phyloP scores from a whole-genome alignment of 1,284 basidiomycete species.

The Ceraceosorus guamensis region DNA sequence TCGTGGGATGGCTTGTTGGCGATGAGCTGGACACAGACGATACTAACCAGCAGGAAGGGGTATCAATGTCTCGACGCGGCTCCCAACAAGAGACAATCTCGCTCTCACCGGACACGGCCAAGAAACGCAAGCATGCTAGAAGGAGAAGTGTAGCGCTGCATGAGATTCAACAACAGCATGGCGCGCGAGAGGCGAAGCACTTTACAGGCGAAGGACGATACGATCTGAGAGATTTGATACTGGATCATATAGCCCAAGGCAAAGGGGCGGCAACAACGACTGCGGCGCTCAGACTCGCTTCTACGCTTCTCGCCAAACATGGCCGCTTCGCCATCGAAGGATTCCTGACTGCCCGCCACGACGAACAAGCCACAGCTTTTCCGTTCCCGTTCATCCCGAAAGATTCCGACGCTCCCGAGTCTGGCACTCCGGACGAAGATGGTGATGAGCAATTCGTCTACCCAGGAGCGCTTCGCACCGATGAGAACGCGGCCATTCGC shows the following conservation, averaged over 20 bases:
- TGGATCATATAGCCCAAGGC: conserved; percentile 18
- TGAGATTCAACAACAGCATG: conserved; percentile 1
- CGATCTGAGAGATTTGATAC: conserved; percentile 23
- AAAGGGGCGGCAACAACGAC: conserved; percentile 17
- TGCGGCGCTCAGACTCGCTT: conserved; percentile 26
- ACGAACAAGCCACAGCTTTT: conserved; percentile 15
- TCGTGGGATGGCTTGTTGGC: conserved; percentile 26
- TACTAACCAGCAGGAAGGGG: not conserved
- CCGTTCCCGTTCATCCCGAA: conserved; percentile 7
- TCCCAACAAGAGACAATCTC: not conserved
- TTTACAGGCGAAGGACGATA: conserved; percentile 8
- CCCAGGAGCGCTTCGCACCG: not conserved
- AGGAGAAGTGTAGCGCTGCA: conserved; percentile 10
- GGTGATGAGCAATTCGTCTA: conserved; percentile 5
- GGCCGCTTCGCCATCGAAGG: conserved; percentile 19
- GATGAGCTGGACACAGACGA: not conserved
- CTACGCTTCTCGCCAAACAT: conserved; percentile 25
- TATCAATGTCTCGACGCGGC: not conserved
- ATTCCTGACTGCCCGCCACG: conserved; percentile 6
- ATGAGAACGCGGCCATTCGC: not conserved
- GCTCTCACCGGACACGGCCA: conserved; percentile 2
- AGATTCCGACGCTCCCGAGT: not conserved
- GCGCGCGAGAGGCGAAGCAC: not conserved
- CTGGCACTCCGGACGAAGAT: not conserved
- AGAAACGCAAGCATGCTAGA: not conserved